Base-by-base conservation (phyloP, 1,284 basidiomycete species). In the Caloboletus firmus region DNA sequence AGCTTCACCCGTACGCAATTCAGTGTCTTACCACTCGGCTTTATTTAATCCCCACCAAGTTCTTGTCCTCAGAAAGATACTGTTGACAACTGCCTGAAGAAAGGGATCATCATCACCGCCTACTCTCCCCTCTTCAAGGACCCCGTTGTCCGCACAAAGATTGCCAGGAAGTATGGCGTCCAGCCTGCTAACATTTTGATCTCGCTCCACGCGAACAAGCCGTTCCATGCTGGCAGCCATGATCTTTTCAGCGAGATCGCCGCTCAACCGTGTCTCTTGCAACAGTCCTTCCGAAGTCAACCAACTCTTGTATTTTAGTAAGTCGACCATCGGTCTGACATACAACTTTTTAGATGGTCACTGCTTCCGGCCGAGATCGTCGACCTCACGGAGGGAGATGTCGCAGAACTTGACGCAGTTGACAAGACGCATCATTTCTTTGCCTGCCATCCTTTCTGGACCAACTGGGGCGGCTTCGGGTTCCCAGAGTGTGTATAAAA, bases 61-160 rank as follows among this genome's bases (percentile, higher is more conserved):
- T n/a, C n/a, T 28, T 85, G 83, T 69, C 76, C 78, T 52, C 83
- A 88, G 63, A 75, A 82, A 52, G 83, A 85, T 26, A 72, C 87
- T 41, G 77, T 89, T 44, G 76, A 81, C 42, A 81, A 79, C 65
- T 87, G 84, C 74, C 63, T 70, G 18, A 61, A 71, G 51, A 82
- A 84, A 61, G 83, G 83, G 51, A 91, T 91, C 56, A 73, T 79
- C 7, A 62, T 89, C 54, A 87, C 87, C 11, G 83, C 85, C 4
- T 92, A 90, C 75, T 89, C 86, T 5, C 84, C 88, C n/a, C 79
- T 94, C 35, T 78, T 88, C 60, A 72, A 72, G 43, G 79, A 87
- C 66, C 69, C 72, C 10, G 64, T 78, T 44, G 80, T 86, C 37
- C 68, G 69, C 51, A 76, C n/a, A n/a, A n/a, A 76, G 68, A 70